These are phyloP conservation scores for Fomitiporia mediterranea DNA, from an alignment of 1,284 basidiomycete species.

Conservation along the genomic window DNA sequence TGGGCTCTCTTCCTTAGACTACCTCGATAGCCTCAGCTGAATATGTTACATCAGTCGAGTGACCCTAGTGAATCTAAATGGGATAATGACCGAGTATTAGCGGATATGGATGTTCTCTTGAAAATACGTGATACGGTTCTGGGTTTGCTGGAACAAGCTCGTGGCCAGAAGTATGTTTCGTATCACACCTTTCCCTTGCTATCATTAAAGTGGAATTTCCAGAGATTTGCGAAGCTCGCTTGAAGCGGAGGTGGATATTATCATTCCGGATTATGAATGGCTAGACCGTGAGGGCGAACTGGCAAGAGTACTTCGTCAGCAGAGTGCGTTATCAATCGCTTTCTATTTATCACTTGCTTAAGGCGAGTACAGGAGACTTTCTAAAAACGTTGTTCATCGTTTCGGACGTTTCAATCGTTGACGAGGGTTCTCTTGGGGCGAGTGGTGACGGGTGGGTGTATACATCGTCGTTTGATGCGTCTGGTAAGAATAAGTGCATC, in stretches of 20 bases:
- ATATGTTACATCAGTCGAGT: conserved; percentile 7
- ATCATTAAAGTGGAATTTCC: not conserved
- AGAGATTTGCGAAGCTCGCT: conserved; percentile 69
- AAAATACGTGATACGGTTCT: conserved; percentile 52
- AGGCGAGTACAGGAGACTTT: conserved; percentile 42
- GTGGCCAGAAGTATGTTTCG: conserved; percentile 48
- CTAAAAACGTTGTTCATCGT: conserved; percentile 76
- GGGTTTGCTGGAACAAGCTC: conserved; percentile 62
- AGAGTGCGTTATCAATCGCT: conserved; percentile 8
- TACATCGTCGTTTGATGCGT: conserved; percentile 35
- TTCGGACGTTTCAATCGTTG: conserved; percentile 53
- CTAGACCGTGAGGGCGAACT: conserved; percentile 6
- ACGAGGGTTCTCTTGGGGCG: conserved; percentile 37
- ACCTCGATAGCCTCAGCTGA: not conserved
- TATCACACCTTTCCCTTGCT: conserved; percentile 4
- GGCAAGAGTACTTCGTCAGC: not conserved
- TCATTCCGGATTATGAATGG: conserved; percentile 34
- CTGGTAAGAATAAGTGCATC: conserved; percentile 33
- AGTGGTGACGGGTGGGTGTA: conserved; percentile 45
- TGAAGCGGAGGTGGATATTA: conserved; percentile 62
- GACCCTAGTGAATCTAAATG: conserved; percentile 44
- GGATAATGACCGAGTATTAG: conserved; percentile 46
- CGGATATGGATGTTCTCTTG: conserved; percentile 58
- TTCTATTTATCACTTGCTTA: conserved; percentile 25
- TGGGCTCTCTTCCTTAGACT: conserved; percentile 30